Evolutionary conservation across 129 eudicot species (phyloP).

Genomic region (Tanacetum coccineum): DNA sequence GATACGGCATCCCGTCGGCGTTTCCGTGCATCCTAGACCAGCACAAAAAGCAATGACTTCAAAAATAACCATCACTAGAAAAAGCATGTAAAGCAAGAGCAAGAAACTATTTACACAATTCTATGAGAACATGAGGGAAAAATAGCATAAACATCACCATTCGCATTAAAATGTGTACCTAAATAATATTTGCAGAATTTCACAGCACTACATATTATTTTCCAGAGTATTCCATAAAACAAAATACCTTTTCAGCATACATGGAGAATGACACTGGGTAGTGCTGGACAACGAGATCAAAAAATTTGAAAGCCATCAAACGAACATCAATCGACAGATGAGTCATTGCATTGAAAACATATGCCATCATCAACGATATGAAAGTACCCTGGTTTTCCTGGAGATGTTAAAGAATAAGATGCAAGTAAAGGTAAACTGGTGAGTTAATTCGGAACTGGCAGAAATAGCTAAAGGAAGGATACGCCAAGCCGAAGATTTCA

Average conservation of each 20-base stretch:
- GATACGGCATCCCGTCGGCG: no score
- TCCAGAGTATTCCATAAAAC: background rate
- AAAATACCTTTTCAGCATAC: constrained; percentile 82
- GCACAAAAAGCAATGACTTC: no score
- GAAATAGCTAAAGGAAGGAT: constrained; percentile 11
- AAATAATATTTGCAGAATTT: no score
- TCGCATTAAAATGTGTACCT: background rate
- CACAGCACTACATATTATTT: background rate
- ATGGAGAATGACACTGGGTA: constrained; percentile 68
- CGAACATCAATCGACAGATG: constrained; percentile 80
- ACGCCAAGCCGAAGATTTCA: constrained; percentile 14
- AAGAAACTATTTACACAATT: background rate
- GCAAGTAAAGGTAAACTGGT: constrained; percentile 11
- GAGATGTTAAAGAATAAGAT: constrained; percentile 20
- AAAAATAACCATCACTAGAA: no score
- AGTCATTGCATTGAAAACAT: constrained; percentile 89
- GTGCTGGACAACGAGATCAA: constrained; percentile 71
- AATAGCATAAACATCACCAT: background rate
- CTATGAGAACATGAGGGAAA: background rate
- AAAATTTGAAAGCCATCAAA: constrained; percentile 87
- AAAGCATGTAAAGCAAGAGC: no score
- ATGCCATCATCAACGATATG: constrained; percentile 78
- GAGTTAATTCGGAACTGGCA: background rate
- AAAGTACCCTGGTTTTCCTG: constrained; percentile 90
- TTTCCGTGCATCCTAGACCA: no score